Percentiles rank a stretch among this genome's conserved stretches.
Conservation (phyloP, 75 land plant genomes). For the Azolla pinnata region DNA sequence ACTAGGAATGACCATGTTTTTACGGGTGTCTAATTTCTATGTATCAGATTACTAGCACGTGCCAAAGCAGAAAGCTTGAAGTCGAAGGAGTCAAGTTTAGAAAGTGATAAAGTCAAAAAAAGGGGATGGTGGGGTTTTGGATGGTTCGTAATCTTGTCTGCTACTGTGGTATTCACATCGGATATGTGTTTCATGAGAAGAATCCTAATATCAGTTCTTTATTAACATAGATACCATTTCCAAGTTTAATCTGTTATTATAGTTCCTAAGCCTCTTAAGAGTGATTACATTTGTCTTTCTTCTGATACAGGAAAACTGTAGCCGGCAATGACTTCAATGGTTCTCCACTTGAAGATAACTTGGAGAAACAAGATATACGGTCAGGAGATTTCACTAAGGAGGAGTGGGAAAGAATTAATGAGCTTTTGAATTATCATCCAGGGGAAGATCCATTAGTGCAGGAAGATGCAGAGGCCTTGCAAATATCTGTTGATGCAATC, state of each 20-base stretch:
- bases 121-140: constrained; percentile 74
- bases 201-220: too few species aligned
- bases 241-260: too few species aligned
- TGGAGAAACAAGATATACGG: background rate
- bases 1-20: too few species aligned
- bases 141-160: too few species aligned
- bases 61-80: constrained; percentile 77
- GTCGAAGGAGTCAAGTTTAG: constrained; percentile 60
- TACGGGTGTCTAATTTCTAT: too few species aligned
- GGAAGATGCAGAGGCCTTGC: constrained; percentile 57
- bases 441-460: constrained; percentile 43
- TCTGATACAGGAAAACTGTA: background rate
- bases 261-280: background rate
- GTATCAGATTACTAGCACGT: constrained; percentile 92
- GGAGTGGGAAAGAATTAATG: constrained; percentile 87
- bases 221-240: too few species aligned
- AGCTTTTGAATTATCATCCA: constrained; percentile 60
- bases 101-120: constrained; percentile 36
- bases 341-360: background rate
- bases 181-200: too few species aligned
- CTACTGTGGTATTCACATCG: too few species aligned
- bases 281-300: background rate
- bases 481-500: constrained; percentile 45
- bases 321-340: background rate
- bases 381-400: constrained; percentile 59